These are phyloP conservation scores for Inga leiocalycina DNA, from an alignment of 306 rosid genomes.

Conservation along the genomic window DNA sequence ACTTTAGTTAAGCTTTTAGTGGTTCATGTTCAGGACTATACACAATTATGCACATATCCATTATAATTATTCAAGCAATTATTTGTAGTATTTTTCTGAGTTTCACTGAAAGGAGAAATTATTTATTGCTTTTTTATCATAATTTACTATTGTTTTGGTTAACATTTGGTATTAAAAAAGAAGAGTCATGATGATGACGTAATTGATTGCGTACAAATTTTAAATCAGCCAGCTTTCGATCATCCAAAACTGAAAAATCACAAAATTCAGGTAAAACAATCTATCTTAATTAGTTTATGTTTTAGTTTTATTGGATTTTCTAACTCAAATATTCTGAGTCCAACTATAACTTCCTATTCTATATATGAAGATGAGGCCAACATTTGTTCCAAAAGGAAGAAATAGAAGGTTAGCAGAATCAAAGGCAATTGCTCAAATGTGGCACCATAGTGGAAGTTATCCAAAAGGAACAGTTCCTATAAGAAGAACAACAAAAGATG, in stretches of 20 bases:
- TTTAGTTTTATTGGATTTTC: not conserved
- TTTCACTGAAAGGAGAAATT: not conserved
- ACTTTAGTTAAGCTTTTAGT: too few relatives aligned
- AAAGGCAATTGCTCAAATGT: slow-evolving; percentile 40
- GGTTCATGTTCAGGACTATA: too few relatives aligned
- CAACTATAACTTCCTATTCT: not conserved
- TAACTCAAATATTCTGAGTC: not conserved
- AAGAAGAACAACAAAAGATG: slow-evolving; percentile 46
- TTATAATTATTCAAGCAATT: too few relatives aligned
- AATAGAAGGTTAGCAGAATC: slow-evolving; percentile 29
- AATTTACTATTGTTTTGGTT: not conserved
- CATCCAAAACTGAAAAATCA: slow-evolving; percentile 52
- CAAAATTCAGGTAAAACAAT: slow-evolving; percentile 49
- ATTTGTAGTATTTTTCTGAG: too few relatives aligned
- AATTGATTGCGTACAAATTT: slow-evolving; percentile 38
- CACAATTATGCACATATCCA: too few relatives aligned
- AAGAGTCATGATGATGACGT: slow-evolving; percentile 66
- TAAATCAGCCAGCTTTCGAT: slow-evolving; percentile 45
- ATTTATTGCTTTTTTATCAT: too few relatives aligned
- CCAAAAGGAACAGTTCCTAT: slow-evolving; percentile 53
- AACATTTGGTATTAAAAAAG: slow-evolving; percentile 14
- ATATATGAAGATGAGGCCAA: slow-evolving; percentile 39
- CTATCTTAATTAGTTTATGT: not conserved
- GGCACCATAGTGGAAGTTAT: not conserved
- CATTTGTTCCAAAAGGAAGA: not conserved